Base-by-base conservation (phyloP, 73 alveolate species). In the Paramecium pentaurelia region DNA sequence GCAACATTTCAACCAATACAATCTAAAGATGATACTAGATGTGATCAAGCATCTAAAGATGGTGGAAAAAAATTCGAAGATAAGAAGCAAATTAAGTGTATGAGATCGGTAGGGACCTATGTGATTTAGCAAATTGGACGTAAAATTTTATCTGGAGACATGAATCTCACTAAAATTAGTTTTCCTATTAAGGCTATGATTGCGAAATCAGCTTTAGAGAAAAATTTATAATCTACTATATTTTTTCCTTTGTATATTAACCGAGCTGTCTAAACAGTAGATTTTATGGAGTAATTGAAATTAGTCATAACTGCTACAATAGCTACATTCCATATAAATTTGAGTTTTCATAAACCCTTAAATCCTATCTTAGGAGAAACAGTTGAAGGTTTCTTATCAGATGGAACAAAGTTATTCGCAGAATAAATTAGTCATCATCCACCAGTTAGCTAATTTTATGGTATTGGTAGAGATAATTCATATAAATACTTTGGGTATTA, bases 321-420 rank as follows among this genome's bases (percentile, higher is more conserved):
- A 59, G 93, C 98, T 37, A 92, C 70, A 27, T 94, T 95, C 83
- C 92, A 86, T 36, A 93, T 93, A 10, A 94, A 95, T 36, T 85
- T 89, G 68, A 80, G 93, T 40, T 96, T 96, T 88, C 95, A 93
- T 70, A 96, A 96, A 92, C 99, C 99, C 10, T 40, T 98, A 60
- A 98, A 98, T 93, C 99, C 99, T 8, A 95, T 98, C 25, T 86
- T 97, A 88, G 99, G 99, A 28, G 99, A 98, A 92, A 98, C 99
- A 11, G 97, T 94, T 92, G 96, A 95, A 92, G 98, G 98, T 93
- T 93, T 73, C 70, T 92, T 96, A 88, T 96, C 93, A 73, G 99
- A 98, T 89, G 99, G 99, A 28, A 95, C 99, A 20, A 91, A 83
- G 92, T 96, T 96, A 51, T 98, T 94, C 95, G 95, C 96, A 60